These are phyloP conservation scores for Butyriboletus appendiculatus DNA, from an alignment of 1,284 basidiomycete species.

Conservation along the genomic window DNA sequence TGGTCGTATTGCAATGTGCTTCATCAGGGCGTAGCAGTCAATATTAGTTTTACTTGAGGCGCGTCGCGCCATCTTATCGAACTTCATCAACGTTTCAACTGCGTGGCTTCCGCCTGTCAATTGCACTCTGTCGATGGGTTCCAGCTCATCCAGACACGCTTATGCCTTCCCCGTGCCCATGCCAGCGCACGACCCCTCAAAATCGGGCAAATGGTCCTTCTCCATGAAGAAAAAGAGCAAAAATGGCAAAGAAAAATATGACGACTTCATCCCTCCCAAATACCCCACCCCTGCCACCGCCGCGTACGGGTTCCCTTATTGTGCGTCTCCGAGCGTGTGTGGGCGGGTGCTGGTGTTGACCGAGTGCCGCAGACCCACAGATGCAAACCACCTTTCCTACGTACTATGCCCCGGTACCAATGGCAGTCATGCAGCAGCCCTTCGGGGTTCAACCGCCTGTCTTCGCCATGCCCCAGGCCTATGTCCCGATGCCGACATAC, in stretches of 20 bases:
- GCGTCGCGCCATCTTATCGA: conserved; percentile 2
- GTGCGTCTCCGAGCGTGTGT: conserved; percentile 17
- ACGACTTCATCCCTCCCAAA: conserved; percentile 19
- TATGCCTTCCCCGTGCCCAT: conserved; percentile 30
- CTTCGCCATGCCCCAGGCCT: conserved; percentile 29
- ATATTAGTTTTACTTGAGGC: no score
- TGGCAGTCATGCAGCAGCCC: conserved; percentile 26
- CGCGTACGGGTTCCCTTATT: conserved; percentile 24
- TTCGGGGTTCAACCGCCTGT: conserved; percentile 28
- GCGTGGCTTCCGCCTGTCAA: conserved; percentile 5
- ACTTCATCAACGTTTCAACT: neutral
- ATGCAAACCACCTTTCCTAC: conserved; percentile 21
- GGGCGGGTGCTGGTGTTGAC: neutral
- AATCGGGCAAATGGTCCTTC: conserved; percentile 21
- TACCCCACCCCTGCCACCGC: conserved; percentile 7
- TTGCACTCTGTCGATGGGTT: conserved; percentile 20
- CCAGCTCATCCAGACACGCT: conserved; percentile 20
- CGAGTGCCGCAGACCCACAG: conserved; percentile 25
- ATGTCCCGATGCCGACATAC: conserved; percentile 23
- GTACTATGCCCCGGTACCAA: conserved; percentile 33
- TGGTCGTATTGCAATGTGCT: neutral
- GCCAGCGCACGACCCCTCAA: conserved; percentile 3
- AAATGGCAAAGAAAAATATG: conserved; percentile 20
- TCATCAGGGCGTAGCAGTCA: neutral
- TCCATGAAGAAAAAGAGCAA: conserved; percentile 16